These are phyloP conservation scores for Stephania japonica DNA, from an alignment of 164 flowering plant genomes.

Conservation along the genomic window DNA sequence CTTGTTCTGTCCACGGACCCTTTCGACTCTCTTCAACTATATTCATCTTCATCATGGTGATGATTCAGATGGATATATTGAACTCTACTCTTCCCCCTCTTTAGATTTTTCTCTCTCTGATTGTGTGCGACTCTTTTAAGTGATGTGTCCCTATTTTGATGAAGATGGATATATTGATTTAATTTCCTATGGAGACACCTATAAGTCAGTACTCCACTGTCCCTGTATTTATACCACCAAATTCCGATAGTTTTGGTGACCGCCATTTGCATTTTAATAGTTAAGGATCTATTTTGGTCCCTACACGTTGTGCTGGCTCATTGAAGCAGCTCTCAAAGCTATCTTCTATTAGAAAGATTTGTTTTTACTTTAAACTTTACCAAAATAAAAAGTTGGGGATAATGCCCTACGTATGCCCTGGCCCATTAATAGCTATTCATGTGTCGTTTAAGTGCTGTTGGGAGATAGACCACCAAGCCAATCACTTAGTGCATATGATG, in stretches of 20 bases:
- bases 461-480: too few species aligned
- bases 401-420: background rate
- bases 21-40: constrained; percentile 55
- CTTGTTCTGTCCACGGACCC: constrained; percentile 98
- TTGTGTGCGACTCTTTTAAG: too few species aligned
- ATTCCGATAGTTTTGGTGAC: constrained; percentile 1
- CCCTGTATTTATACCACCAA: constrained; percentile 2
- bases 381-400: background rate
- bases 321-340: background rate
- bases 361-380: background rate
- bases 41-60: constrained; percentile 25
- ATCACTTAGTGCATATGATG: background rate
- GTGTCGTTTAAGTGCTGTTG: background rate
- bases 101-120: background rate
- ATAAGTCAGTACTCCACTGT: background rate
- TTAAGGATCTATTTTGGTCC: background rate
- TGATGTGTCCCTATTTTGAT: background rate
- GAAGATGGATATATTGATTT: background rate
- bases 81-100: background rate
- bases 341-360: background rate
- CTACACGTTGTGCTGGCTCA: background rate
- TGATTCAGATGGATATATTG: background rate
- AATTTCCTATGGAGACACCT: background rate
- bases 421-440: background rate
- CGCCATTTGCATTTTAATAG: background rate